A percentile compares a stretch with the other conserved stretches of the same genome.
Evolutionary conservation across 2,329 filamentous ascomycete species (phyloP).

Genomic region (Colletotrichum higginsianum): DNA sequence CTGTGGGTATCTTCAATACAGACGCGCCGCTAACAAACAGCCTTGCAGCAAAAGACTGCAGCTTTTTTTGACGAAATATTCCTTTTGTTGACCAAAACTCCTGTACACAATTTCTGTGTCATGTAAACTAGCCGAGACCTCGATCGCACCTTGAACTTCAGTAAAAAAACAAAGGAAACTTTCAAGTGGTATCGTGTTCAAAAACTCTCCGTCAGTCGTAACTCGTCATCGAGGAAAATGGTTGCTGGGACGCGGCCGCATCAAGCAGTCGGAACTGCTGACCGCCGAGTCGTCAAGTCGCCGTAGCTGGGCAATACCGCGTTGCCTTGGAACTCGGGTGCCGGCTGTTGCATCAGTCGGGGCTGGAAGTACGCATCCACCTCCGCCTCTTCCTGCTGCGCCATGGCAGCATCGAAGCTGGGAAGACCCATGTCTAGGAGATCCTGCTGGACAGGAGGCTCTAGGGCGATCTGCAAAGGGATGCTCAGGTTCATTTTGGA

Average conservation of each 20-base stretch:
- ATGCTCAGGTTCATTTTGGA: slow-evolving; percentile 61
- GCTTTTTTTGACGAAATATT: not conserved
- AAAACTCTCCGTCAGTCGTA: slow-evolving; percentile 21
- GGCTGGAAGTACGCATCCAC: slow-evolving; percentile 61
- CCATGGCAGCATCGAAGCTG: slow-evolving; percentile 65
- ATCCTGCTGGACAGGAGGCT: slow-evolving; percentile 48
- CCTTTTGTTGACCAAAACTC: slow-evolving; percentile 10
- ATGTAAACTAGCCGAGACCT: not conserved
- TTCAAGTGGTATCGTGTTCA: slow-evolving; percentile 18
- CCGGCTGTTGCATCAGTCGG: slow-evolving; percentile 55
- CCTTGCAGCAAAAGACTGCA: not conserved
- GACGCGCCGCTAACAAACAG: not conserved
- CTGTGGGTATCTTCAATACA: slow-evolving; percentile 33
- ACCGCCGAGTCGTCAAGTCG: slow-evolving; percentile 44
- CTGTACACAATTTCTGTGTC: not conserved
- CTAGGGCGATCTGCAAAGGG: slow-evolving; percentile 67
- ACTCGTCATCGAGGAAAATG: slow-evolving; percentile 12
- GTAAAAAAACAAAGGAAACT: slow-evolving; percentile 14
- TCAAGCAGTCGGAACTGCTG: slow-evolving; percentile 23
- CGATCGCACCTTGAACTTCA: not conserved
- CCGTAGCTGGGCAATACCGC: slow-evolving; percentile 58
- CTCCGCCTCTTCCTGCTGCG: slow-evolving; percentile 58
- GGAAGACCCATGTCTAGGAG: slow-evolving; percentile 56
- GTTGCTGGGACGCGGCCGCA: no score
- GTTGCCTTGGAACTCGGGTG: slow-evolving; percentile 50